A percentile compares a stretch with the other conserved stretches of the same genome.
Evolutionary conservation across 2,329 filamentous ascomycete genomes (phyloP).

Genomic region (Fusarium anthophilum): DNA sequence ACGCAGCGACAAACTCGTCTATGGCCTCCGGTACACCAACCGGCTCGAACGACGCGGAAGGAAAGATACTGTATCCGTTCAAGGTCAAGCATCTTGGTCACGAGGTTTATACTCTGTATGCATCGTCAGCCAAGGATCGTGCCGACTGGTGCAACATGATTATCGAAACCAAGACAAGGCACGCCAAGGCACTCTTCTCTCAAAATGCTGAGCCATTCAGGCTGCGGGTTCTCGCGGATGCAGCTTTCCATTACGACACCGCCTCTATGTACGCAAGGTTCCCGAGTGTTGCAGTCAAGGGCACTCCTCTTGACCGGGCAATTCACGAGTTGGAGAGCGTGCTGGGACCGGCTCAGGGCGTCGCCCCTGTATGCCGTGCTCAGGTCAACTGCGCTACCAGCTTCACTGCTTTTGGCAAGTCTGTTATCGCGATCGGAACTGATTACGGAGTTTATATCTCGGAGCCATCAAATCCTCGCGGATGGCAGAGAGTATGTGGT

Average conservation of each 20-base stretch:
- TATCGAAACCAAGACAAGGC: slow-evolving; percentile 91
- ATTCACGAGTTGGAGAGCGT: slow-evolving; percentile 87
- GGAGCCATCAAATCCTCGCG: slow-evolving; percentile 87
- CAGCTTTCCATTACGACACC: slow-evolving; percentile 84
- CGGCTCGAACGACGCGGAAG: slow-evolving; percentile 74
- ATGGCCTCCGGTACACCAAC: slow-evolving; percentile 59
- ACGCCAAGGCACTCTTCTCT: slow-evolving; percentile 86
- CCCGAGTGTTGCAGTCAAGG: slow-evolving; percentile 78
- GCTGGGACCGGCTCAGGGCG: slow-evolving; percentile 75
- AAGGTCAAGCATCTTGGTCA: slow-evolving; percentile 94
- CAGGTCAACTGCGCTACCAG: slow-evolving; percentile 92
- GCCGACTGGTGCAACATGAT: slow-evolving; percentile 94
- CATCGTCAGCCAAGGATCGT: slow-evolving; percentile 76
- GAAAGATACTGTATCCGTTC: slow-evolving; percentile 92
- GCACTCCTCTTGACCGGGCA: slow-evolving; percentile 90
- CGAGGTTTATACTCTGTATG: slow-evolving; percentile 91
- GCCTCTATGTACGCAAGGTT: slow-evolving; percentile 67
- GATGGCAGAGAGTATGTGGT: slow-evolving; percentile 82
- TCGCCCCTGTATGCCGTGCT: slow-evolving; percentile 82
- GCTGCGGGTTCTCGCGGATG: slow-evolving; percentile 89
- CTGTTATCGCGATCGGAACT: slow-evolving; percentile 93
- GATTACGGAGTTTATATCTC: slow-evolving; percentile 94
- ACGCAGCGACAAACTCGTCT: slow-evolving; percentile 74
- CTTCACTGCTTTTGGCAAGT: slow-evolving; percentile 84
- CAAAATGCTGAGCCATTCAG: slow-evolving; percentile 98